phyloP scores from a whole-genome alignment of 371 early-diverging fungal genomes.

The Mortierella sp. region DNA sequence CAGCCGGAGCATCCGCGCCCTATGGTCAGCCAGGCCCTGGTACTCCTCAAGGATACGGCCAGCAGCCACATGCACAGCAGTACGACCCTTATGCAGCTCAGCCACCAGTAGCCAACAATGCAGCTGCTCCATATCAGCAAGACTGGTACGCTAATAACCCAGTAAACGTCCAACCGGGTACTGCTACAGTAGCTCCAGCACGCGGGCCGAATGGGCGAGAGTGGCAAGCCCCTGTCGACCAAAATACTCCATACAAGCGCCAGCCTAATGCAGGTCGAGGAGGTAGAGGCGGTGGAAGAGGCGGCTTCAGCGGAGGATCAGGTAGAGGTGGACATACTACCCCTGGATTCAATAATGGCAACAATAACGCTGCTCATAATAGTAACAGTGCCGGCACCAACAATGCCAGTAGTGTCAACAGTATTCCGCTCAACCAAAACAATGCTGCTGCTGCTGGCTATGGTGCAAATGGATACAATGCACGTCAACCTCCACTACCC shows the following conservation, averaged over 20 bases:
- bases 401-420: slow-evolving; percentile 32
- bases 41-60: slow-evolving; percentile 25
- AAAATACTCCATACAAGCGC: slow-evolving; percentile 41
- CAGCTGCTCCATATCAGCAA: slow-evolving; percentile 38
- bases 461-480: slow-evolving; percentile 26
- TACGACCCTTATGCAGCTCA: slow-evolving; percentile 41
- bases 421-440: slow-evolving; percentile 41
- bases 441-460: slow-evolving; percentile 19
- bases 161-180: slow-evolving; percentile 17
- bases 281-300: slow-evolving; percentile 40
- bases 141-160: slow-evolving; percentile 41
- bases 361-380: slow-evolving; percentile 8
- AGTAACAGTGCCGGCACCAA: not conserved
- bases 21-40: slow-evolving; percentile 12
- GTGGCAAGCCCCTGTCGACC: slow-evolving; percentile 32
- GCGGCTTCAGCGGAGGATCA: slow-evolving; percentile 32
- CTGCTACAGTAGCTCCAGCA: slow-evolving; percentile 12
- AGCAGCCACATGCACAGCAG: slow-evolving; percentile 17
- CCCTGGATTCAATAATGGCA: slow-evolving; percentile 24
- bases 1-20: slow-evolving; percentile 6
- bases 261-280: slow-evolving; percentile 35
- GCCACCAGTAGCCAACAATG: slow-evolving; percentile 15
- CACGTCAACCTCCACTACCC: slow-evolving; percentile 50
- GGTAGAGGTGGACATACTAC: slow-evolving; percentile 42
- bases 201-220: slow-evolving; percentile 42